A percentile compares a stretch with the other conserved stretches of the same genome.
phyloP scores from a whole-genome alignment of 2,329 filamentous ascomycete species.

The Fusarium sp. region DNA sequence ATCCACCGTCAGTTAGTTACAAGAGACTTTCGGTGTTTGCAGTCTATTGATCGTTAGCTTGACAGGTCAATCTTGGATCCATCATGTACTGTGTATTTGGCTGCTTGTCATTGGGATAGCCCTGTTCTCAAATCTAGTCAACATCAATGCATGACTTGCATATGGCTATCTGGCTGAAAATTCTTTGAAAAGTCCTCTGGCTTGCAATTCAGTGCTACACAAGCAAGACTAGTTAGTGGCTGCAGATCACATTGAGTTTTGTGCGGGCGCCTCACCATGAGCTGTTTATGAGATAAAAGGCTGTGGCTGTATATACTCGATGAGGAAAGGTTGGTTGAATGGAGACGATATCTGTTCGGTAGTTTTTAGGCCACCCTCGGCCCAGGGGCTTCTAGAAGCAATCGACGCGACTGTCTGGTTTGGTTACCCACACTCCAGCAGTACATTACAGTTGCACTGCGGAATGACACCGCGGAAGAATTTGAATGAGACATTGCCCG shows the following conservation, averaged over 20 bases:
- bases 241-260: slow-evolving; percentile 14
- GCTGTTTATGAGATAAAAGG: slow-evolving; percentile 4
- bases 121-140: not conserved
- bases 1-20: not conserved
- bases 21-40: not conserved
- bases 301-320: not conserved
- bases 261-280: not conserved
- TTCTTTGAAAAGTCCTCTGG: slow-evolving; percentile 6
- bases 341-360: slow-evolving; percentile 1
- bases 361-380: slow-evolving; percentile 5
- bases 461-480: slow-evolving; percentile 8
- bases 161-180: slow-evolving; percentile 6
- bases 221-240: not conserved
- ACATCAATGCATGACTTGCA: slow-evolving; percentile 16
- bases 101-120: not conserved
- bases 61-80: not conserved
- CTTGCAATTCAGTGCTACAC: slow-evolving; percentile 16
- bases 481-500: not conserved
- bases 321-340: slow-evolving; percentile 2
- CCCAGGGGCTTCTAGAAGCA: slow-evolving; percentile 24
- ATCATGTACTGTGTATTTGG: not conserved
- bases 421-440: not conserved
- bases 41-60: slow-evolving; percentile 5
- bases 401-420: not conserved
- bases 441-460: not conserved